Base-by-base conservation (phyloP, 169 alveolate genomes). In the Neospora caninum region DNA sequence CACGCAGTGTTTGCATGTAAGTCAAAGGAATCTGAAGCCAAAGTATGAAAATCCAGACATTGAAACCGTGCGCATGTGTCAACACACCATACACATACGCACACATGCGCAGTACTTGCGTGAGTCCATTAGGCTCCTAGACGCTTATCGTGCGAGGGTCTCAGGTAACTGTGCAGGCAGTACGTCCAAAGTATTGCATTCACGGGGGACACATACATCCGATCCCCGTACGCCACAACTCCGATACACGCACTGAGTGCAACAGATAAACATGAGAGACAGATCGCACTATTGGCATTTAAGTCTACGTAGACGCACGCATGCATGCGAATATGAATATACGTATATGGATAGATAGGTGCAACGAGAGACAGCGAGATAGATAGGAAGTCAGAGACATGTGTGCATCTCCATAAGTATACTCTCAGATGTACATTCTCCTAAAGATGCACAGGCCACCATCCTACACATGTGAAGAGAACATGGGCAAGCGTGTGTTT, bases 1-100 rank as follows among this genome's bases (percentile, higher is more conserved):
- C 95, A n/a, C 94, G 93, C 54, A 92, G 95, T 6, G 97, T 95
- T 92, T 95, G 96, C 84, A 89, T 49, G 88, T 97, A 97, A 39
- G 97, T 80, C 69, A 96, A 89, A 43, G 96, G 96, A 13, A 92
- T 96, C 93, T 95, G 58, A 29, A 36, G 41, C 45, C 16, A 34
- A 42, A n/a, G 82, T 10, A 38, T 53, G n/a, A 92, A 78, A 25
- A 7, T 16, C 13, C 58, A 36, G 80, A 13, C 92, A 27, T 4
- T 4, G 39, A 49, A 22, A 6, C 67, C 38, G 7, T 20, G 67
- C 88, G 18, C 64, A 18, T 38, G 18, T 53, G 16, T 41, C 22
- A 38, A 16, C 31, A 80, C 31, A 38, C 31, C 42, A 18, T 64
- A 13, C 80, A 87, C 80, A 45, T 87, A 42, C 78, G 38, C 45